phyloP scores from a whole-genome alignment of 2,329 filamentous ascomycete genomes.

The Paramyrothecium roridum region DNA sequence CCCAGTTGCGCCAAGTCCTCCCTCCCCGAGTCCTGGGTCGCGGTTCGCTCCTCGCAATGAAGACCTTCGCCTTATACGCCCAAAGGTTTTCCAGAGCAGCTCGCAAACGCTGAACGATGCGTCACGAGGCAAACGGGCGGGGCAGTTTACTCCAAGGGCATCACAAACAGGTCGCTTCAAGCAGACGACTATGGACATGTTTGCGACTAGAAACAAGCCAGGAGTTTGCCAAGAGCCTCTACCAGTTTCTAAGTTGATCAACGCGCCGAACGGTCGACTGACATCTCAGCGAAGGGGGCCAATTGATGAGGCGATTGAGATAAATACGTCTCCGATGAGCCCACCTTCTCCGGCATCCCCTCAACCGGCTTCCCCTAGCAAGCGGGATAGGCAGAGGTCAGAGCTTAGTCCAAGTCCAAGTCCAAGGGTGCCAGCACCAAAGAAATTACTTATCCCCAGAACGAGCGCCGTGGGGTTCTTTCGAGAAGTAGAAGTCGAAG shows the following conservation, averaged over 20 bases:
- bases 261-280: background rate
- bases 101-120: background rate
- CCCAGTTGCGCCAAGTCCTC: conserved; percentile 22
- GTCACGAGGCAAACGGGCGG: background rate
- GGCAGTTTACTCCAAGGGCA: background rate
- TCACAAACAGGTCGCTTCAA: conserved; percentile 18
- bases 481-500: conserved; percentile 23
- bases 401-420: background rate
- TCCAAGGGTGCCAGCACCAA: conserved; percentile 18
- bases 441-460: conserved; percentile 35
- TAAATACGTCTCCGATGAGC: conserved; percentile 6
- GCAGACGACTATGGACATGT: conserved; percentile 30
- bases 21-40: conserved; percentile 16
- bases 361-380: background rate
- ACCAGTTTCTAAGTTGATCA: background rate
- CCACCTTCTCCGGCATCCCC: background rate
- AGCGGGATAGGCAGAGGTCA: conserved; percentile 3
- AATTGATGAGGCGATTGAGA: background rate
- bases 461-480: conserved; percentile 35
- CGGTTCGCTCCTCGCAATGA: conserved; percentile 8
- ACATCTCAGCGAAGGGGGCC: background rate
- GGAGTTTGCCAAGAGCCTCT: conserved; percentile 5
- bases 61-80: conserved; percentile 19
- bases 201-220: conserved; percentile 11
- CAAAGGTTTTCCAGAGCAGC: conserved; percentile 16